Base-by-base conservation (phyloP, 148 eudicot genomes). In the Dianthus caryophyllus region DNA sequence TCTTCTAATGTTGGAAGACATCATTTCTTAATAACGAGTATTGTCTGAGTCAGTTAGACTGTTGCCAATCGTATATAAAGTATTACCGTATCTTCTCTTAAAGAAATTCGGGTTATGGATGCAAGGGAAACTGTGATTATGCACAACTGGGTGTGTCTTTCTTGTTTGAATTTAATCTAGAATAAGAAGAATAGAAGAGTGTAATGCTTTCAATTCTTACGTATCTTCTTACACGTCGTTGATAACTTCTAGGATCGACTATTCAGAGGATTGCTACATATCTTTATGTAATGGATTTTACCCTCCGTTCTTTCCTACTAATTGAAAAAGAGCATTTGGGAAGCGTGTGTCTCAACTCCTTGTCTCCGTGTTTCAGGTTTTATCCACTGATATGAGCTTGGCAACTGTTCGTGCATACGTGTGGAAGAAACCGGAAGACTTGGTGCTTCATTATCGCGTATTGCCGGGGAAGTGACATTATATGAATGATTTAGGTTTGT, bases 381-480 rank as follows among this genome's bases (percentile, higher is more conserved):
- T 94, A 72, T 78, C 90, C 57, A 97, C 96, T 53, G 97, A 90
- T 24, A 94, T 94, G 98, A 90, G 98, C 80, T 81, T 94, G 78
- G 98, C 97, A 25, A 94, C 98, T 36, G 95, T 94, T 36, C 86
- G 97, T 17, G 81, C 90, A 14, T 94, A 90, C 80, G 78, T 93
- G 60, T 93, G 97, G 98, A 90, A 93, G 78, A 93, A 88, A 77
- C 70, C 95, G n/a, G 98, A 93, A 48, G 98, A 93, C 68, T 80
- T 93, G 65, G 71, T 88, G 41, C 98, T 94, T 66, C 82, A 94
- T 65, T 94, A 94, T 72, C 82, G 91, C 69, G 73, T 81, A 38
- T 61, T 75, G 74, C 85, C 77, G 79, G 75, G 83, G 39, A 80
- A 84, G 78, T 89, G 88, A 92, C 61, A 18, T 17, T 68, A 52